Percentiles rank a stretch among this genome's conserved stretches.
Conservation (phyloP, 805 yeast genomes). For the Blastobotrys terrestris region DNA sequence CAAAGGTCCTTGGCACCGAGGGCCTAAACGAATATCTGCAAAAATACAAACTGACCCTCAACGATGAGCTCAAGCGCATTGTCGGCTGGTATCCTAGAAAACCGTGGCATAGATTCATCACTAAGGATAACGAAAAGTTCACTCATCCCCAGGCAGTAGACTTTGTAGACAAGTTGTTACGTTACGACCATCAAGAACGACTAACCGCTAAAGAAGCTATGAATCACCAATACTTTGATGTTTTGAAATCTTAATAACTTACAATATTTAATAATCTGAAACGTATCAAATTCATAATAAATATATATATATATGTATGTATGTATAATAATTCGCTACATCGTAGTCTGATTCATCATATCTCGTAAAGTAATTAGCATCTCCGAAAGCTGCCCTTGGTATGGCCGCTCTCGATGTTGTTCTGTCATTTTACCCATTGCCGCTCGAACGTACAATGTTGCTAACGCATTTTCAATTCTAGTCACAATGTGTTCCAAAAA, state of each 20-base stretch:
- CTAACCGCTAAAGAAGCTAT: constrained; percentile 85
- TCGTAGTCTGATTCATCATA: not conserved
- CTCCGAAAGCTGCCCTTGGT: constrained; percentile 3
- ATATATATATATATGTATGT: not conserved
- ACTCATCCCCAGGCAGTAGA: constrained; percentile 70
- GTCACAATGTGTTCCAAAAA: constrained; percentile 29
- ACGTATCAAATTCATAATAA: not conserved
- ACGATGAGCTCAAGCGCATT: constrained; percentile 70
- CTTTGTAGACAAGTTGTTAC: constrained; percentile 68
- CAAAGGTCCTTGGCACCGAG: constrained; percentile 80
- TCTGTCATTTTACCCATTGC: constrained; percentile 6
- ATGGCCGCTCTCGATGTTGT: not conserved
- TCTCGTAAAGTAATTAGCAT: not conserved
- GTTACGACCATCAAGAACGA: constrained; percentile 85
- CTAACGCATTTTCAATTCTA: constrained; percentile 28
- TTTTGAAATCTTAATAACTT: not conserved
- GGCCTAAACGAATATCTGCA: constrained; percentile 61
- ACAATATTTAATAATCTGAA: not conserved
- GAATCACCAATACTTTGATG: constrained; percentile 46
- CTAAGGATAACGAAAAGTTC: constrained; percentile 59
- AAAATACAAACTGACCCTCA: constrained; percentile 65
- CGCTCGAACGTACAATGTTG: constrained; percentile 24
- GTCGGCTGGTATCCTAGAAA: constrained; percentile 66
- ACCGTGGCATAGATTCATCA: constrained; percentile 82
- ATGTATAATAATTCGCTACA: not conserved